phyloP scores from a whole-genome alignment of 2,329 filamentous ascomycete genomes.

The Grosmannia huntii region DNA sequence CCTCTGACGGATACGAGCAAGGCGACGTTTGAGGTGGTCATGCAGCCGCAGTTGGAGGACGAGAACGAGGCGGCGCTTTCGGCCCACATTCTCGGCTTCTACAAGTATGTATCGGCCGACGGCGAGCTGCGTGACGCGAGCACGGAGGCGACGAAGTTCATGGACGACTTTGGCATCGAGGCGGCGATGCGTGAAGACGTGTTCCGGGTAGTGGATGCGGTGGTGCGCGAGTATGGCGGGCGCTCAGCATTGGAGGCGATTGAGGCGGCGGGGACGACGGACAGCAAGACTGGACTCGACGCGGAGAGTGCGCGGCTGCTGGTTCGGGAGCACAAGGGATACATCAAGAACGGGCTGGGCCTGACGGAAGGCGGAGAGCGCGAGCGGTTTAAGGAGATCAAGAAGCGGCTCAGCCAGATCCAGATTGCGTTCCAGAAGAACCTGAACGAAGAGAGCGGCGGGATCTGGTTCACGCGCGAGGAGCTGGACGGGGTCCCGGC shows the following conservation, averaged over 20 bases:
- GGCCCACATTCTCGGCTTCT: slow-evolving; percentile 61
- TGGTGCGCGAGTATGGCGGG: slow-evolving; percentile 34
- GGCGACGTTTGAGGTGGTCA: slow-evolving; percentile 40
- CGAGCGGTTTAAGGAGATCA: slow-evolving; percentile 77
- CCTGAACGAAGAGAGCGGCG: slow-evolving; percentile 72
- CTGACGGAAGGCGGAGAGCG: slow-evolving; percentile 56
- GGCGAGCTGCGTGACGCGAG: slow-evolving; percentile 60
- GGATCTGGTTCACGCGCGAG: slow-evolving; percentile 62
- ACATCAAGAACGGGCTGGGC: slow-evolving; percentile 63
- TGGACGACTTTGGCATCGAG: slow-evolving; percentile 69
- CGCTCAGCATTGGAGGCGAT: slow-evolving; percentile 31
- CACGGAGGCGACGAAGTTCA: slow-evolving; percentile 60
- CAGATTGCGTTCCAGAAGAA: slow-evolving; percentile 67
- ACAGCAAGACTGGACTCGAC: slow-evolving; percentile 30
- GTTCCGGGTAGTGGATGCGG: slow-evolving; percentile 51
- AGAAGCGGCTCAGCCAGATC: slow-evolving; percentile 64
- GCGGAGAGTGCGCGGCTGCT: slow-evolving; percentile 59
- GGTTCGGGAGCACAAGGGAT: slow-evolving; percentile 66
- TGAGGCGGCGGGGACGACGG: slow-evolving; percentile 18
- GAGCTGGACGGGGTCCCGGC: slow-evolving; percentile 64
- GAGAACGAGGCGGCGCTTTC: slow-evolving; percentile 52
- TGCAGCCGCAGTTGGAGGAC: slow-evolving; percentile 57
- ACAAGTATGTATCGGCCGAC: slow-evolving; percentile 63
- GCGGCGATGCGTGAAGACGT: slow-evolving; percentile 71
- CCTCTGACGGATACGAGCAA: slow-evolving; percentile 34